A percentile compares a stretch with the other conserved stretches of the same genome.
Evolutionary conservation across 805 yeast species (phyloP).

Genomic region (Ogataea sp.): DNA sequence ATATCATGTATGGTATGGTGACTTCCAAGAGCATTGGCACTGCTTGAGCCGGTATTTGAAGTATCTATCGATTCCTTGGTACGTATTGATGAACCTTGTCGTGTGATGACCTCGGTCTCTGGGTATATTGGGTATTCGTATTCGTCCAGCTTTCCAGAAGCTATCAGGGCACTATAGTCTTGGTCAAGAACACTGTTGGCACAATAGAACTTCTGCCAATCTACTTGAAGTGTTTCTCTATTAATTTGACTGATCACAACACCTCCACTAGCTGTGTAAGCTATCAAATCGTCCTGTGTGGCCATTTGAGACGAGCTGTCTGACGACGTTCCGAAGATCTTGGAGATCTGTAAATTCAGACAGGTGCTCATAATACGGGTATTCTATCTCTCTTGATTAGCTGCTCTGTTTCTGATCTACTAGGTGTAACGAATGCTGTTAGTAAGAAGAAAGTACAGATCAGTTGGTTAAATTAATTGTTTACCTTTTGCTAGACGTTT

Average conservation of each 20-base stretch:
- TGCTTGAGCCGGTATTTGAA: neutral
- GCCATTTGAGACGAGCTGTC: conserved; percentile 31
- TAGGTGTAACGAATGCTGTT: too few species aligned
- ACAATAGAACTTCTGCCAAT: conserved; percentile 42
- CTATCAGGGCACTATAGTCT: neutral
- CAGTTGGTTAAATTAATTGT: too few species aligned
- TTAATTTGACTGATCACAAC: conserved; percentile 39
- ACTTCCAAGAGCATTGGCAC: neutral
- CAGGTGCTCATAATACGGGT: neutral
- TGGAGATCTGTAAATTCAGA: conserved; percentile 7
- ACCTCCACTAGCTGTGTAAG: conserved; percentile 53
- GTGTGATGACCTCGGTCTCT: conserved; percentile 23
- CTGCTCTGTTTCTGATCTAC: too few species aligned
- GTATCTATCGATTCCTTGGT: conserved; percentile 7
- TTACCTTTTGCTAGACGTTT: too few species aligned
- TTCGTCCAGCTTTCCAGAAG: conserved; percentile 16
- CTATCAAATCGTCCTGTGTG: conserved; percentile 32
- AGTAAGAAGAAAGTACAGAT: too few species aligned
- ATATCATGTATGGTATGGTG: neutral
- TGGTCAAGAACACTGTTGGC: conserved; percentile 27
- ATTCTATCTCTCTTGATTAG: too few species aligned
- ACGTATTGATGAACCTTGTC: conserved; percentile 9
- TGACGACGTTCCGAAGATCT: conserved; percentile 42
- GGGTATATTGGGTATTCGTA: conserved; percentile 27
- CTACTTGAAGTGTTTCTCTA: conserved; percentile 8